phyloP scores from a whole-genome alignment of 805 yeast species.

The Pichia thaimueangensis region DNA sequence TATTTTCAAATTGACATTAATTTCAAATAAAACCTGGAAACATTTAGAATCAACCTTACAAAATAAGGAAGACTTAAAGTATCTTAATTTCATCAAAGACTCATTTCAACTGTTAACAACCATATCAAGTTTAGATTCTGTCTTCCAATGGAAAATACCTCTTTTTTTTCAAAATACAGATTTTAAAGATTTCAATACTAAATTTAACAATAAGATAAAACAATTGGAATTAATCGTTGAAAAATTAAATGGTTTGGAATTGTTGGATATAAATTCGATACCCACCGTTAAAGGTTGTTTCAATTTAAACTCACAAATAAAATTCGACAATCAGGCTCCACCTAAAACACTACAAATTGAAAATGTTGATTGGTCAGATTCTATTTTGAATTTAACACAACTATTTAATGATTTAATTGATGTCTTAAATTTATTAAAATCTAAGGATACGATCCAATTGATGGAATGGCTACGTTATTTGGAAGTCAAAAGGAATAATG shows the following conservation, averaged over 20 bases:
- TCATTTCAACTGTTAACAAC: conserved; percentile 7
- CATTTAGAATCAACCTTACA: neutral
- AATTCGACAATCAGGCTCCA: conserved; percentile 44
- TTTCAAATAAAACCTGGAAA: conserved; percentile 5
- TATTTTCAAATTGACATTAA: neutral
- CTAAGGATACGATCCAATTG: conserved; percentile 25
- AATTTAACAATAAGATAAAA: neutral
- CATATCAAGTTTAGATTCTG: conserved; percentile 3
- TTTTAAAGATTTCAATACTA: neutral
- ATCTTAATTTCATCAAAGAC: conserved; percentile 4
- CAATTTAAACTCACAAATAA: conserved; percentile 41
- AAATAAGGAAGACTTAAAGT: neutral
- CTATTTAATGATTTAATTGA: conserved; percentile 35
- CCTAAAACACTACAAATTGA: conserved; percentile 28
- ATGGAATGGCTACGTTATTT: conserved; percentile 21
- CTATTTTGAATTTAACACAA: conserved; percentile 17
- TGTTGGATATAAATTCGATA: conserved; percentile 1
- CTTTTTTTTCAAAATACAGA: neutral
- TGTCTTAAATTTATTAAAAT: conserved; percentile 29
- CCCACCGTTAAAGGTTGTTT: conserved; percentile 31
- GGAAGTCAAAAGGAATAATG: conserved; percentile 23
- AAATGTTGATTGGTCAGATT: conserved; percentile 17
- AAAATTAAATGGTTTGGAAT: neutral
- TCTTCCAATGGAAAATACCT: conserved; percentile 7
- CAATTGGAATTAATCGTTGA: conserved; percentile 1